These are phyloP conservation scores for Pseudozyma tsukubaensis DNA, from an alignment of 1,284 basidiomycete species.

Conservation along the genomic window DNA sequence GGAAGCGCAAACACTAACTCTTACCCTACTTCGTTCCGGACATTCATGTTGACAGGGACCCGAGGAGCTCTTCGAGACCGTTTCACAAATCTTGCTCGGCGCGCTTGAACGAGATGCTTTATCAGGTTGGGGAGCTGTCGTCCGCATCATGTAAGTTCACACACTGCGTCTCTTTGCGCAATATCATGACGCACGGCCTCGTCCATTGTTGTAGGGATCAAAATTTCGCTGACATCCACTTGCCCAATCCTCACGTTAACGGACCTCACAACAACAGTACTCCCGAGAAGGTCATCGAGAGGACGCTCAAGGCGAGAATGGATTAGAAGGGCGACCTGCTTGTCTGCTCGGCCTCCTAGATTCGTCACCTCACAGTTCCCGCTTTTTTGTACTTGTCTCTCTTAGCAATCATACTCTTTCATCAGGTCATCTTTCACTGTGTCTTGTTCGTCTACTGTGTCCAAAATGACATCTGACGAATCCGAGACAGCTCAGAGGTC, in stretches of 20 bases:
- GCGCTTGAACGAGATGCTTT: conserved; percentile 95
- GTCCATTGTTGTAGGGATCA: background rate
- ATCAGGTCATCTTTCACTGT: background rate
- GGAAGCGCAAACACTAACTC: conserved; percentile 2
- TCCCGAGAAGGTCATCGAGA: conserved; percentile 67
- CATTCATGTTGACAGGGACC: conserved; percentile 73
- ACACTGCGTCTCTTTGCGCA: background rate
- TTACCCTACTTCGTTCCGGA: background rate
- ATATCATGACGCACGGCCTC: background rate
- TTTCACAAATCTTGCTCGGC: conserved; percentile 94
- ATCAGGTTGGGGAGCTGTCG: conserved; percentile 95
- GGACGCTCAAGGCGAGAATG: conserved; percentile 68
- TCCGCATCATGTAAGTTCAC: conserved; percentile 88
- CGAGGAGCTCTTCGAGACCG: conserved; percentile 98
- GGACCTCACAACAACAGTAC: conserved; percentile 40
- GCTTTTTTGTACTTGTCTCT: conserved; percentile 37
- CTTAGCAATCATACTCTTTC: conserved; percentile 13
- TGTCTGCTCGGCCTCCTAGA: background rate
- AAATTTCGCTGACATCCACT: conserved; percentile 2
- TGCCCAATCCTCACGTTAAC: background rate
- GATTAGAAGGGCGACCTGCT: conserved; percentile 78
- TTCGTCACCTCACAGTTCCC: background rate
- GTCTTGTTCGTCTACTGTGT: too few species aligned
- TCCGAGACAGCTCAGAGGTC: too few species aligned
- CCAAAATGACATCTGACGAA: too few species aligned